Percentiles rank a stretch among this genome's conserved stretches.
These are phyloP conservation scores for Gloeopeniophorella convolvens DNA, from an alignment of 768 basidiomycete species.

Conservation along the genomic window DNA sequence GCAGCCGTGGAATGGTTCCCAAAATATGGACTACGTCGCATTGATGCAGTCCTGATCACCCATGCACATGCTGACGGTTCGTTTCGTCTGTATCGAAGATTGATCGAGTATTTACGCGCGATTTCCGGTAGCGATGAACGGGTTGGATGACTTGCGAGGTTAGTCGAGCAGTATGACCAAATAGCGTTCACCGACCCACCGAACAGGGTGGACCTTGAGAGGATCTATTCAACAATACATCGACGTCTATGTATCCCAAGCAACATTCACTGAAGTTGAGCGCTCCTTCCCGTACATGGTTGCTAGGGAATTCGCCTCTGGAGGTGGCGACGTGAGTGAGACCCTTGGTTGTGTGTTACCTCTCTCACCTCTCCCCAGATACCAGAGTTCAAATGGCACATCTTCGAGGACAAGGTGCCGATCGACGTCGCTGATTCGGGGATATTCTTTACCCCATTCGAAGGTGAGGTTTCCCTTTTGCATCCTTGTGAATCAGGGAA, in stretches of 20 bases:
- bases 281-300: conserved; percentile 80
- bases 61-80: conserved; percentile 82
- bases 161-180: conserved; percentile 18
- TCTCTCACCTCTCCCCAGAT: conserved; percentile 40
- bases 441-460: conserved; percentile 57
- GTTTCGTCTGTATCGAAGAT: conserved; percentile 10
- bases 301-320: conserved; percentile 66
- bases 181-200: background rate
- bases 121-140: conserved; percentile 62
- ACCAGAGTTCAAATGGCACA: conserved; percentile 77
- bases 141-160: conserved; percentile 85
- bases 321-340: conserved; percentile 62
- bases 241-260: conserved; percentile 64
- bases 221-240: conserved; percentile 62
- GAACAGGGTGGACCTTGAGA: conserved; percentile 65
- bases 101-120: background rate
- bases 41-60: conserved; percentile 74
- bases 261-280: conserved; percentile 60
- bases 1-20: conserved; percentile 56
- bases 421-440: conserved; percentile 65
- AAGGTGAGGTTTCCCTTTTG: conserved; percentile 36
- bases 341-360: background rate
- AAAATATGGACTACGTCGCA: conserved; percentile 62
- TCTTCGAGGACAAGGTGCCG: conserved; percentile 60
- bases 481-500: background rate